Evolutionary conservation across 306 rosid species (phyloP), one percentile per base, ranked within the genome.

Genomic region (Sesbania bispinosa): DNA sequence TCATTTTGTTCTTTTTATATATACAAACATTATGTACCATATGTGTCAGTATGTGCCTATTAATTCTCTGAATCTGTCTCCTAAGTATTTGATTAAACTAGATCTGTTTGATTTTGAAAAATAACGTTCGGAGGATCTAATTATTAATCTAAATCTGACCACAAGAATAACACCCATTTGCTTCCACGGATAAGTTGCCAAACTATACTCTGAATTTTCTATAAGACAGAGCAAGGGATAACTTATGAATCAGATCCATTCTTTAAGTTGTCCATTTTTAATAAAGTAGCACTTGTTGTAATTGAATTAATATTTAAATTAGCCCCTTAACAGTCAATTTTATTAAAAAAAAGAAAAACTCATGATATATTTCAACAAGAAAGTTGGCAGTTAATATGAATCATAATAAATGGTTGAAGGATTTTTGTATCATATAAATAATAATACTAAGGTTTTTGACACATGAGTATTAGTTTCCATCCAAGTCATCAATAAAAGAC

Each of bases 61-160:
- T 66, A 65, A 42, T 75, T 76, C 69, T 67, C 75, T 45, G 62
- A 67, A 67, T 20, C 14, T 42, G 43, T 35, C 69, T 30, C 26
- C 27, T 59, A 29, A 18, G 52, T 36, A 26, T 68, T 68, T 8
- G 6, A 32, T 67, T 5, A 35, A 47, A 48, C 57, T 57, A 35
- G 33, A 33, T 46, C 69, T 24, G 51, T 59, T 58, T 71, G 14
- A 16, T 32, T 19, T 10, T 45, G 27, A 54, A 18, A n/a, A 54
- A 24, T 24, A 55, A 57, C 32, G 45, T 42, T 71, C 23, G 45
- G 23, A 62, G 33, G 3, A 24, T 41, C 43, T 52, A 35, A 52
- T 47, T 27, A 63, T 19, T 30, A 47, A 30, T 32, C 10, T 27
- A 7, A 50, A 9, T 32, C 38, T 7, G 43, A 16, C 26, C 5